Evolutionary conservation across 805 yeast genomes (phyloP).

Genomic region (Wickerhamiella allomyrinae): DNA sequence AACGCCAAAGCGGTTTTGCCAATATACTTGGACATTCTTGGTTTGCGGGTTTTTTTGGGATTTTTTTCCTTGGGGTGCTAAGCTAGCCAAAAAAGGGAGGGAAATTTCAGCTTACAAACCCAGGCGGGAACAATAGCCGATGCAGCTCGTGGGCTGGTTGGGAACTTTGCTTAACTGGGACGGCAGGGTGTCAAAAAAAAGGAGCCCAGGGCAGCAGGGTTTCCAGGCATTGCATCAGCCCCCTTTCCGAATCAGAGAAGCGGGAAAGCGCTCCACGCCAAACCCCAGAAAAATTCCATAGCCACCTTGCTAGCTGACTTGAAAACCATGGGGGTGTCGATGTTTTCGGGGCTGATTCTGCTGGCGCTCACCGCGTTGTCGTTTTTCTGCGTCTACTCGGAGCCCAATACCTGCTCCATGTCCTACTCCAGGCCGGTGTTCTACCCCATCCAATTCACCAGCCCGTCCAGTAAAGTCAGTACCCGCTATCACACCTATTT

Average conservation of each 20-base stretch:
- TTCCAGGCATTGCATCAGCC: too few species aligned
- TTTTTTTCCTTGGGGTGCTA: not conserved
- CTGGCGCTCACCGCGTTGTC: not conserved
- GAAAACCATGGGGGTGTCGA: not conserved
- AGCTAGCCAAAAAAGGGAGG: too few species aligned
- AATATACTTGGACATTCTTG: slow-evolving; percentile 27
- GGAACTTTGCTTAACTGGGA: too few species aligned
- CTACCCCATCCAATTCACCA: slow-evolving; percentile 9
- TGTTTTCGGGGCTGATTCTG: not conserved
- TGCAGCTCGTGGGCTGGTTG: too few species aligned
- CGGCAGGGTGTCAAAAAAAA: too few species aligned
- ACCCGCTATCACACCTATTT: slow-evolving; percentile 54
- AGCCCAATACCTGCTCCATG: slow-evolving; percentile 15
- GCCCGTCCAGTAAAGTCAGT: slow-evolving; percentile 8
- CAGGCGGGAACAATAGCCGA: too few species aligned
- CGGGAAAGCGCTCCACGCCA: too few species aligned
- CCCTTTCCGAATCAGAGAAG: too few species aligned
- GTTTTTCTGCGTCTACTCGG: slow-evolving; percentile 7
- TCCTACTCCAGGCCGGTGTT: slow-evolving; percentile 11
- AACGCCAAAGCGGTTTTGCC: slow-evolving; percentile 53
- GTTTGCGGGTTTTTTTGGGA: not conserved
- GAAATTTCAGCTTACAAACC: too few species aligned
- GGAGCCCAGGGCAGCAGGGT: too few species aligned
- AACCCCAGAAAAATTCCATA: too few species aligned
- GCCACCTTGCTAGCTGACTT: not conserved